These are phyloP conservation scores for Magnaporthiopsis rhizophila DNA, from an alignment of 2,329 filamentous ascomycete genomes.

Conservation along the genomic window DNA sequence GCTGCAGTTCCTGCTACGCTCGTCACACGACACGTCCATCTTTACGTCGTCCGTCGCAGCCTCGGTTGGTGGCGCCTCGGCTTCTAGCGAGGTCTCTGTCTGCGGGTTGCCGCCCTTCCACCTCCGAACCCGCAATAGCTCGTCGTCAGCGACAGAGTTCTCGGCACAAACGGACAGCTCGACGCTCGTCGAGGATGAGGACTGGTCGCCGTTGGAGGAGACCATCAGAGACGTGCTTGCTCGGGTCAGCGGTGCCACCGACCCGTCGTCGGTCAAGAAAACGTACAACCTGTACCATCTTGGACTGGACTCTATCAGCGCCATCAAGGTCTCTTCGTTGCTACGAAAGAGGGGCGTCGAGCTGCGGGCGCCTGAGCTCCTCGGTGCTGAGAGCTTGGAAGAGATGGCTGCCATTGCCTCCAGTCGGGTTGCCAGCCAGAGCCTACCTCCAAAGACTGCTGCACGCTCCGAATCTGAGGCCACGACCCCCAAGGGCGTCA, in stretches of 20 bases:
- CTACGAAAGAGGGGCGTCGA: slow-evolving; percentile 55
- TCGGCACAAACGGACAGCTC: neutral
- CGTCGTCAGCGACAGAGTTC: neutral
- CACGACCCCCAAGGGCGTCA: neutral
- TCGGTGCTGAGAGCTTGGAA: slow-evolving; percentile 55
- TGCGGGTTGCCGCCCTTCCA: slow-evolving; percentile 51
- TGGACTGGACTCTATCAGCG: slow-evolving; percentile 84
- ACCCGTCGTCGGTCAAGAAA: slow-evolving; percentile 45
- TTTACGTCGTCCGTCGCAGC: slow-evolving; percentile 36
- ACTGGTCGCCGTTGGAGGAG: slow-evolving; percentile 28
- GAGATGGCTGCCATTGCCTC: slow-evolving; percentile 44
- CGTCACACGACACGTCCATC: slow-evolving; percentile 35
- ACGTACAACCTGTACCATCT: slow-evolving; percentile 69
- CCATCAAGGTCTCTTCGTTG: slow-evolving; percentile 72
- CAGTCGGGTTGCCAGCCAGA: neutral
- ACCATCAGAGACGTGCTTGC: slow-evolving; percentile 40
- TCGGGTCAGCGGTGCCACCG: slow-evolving; percentile 51
- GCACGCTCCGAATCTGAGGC: neutral
- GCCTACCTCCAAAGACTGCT: neutral
- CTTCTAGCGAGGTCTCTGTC: slow-evolving; percentile 41
- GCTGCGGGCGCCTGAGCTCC: slow-evolving; percentile 62
- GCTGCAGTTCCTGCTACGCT: slow-evolving; percentile 45
- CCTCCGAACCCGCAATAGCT: slow-evolving; percentile 6
- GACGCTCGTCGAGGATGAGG: slow-evolving; percentile 7
- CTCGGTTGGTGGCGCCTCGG: neutral